Conservation (phyloP, 345 rosid species). For the Acer negundo region DNA sequence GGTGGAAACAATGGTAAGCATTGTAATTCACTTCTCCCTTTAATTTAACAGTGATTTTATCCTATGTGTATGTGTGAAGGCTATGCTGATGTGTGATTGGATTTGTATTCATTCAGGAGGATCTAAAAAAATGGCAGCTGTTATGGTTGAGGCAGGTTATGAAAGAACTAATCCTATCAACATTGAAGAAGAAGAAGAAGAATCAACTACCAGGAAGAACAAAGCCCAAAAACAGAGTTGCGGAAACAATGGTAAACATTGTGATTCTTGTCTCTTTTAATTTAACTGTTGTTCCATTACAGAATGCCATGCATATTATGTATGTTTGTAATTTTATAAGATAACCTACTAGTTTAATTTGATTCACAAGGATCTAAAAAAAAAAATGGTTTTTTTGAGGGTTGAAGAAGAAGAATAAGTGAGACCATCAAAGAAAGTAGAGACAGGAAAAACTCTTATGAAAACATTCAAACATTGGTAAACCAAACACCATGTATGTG, state of each 20-base stretch:
- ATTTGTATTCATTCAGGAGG: slow-evolving; percentile 7
- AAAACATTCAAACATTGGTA: too few relatives aligned
- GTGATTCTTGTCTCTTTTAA: background rate
- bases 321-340: background rate
- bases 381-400: too few relatives aligned
- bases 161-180: background rate
- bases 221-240: background rate
- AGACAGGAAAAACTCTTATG: too few relatives aligned
- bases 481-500: background rate
- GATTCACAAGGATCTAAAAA: background rate
- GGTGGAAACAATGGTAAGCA: background rate
- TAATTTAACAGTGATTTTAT: slow-evolving; percentile 7
- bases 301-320: background rate
- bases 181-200: background rate
- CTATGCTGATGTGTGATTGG: too few relatives aligned
- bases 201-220: background rate
- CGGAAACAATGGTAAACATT: background rate
- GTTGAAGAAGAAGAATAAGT: too few relatives aligned
- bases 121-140: background rate
- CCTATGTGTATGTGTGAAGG: background rate
- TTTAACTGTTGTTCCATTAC: background rate
- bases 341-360: background rate
- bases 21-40: background rate
- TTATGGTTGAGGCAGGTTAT: background rate
- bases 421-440: too few relatives aligned